phyloP scores from a whole-genome alignment of 1,284 basidiomycete species.

The Lignosus rhinocerotis region DNA sequence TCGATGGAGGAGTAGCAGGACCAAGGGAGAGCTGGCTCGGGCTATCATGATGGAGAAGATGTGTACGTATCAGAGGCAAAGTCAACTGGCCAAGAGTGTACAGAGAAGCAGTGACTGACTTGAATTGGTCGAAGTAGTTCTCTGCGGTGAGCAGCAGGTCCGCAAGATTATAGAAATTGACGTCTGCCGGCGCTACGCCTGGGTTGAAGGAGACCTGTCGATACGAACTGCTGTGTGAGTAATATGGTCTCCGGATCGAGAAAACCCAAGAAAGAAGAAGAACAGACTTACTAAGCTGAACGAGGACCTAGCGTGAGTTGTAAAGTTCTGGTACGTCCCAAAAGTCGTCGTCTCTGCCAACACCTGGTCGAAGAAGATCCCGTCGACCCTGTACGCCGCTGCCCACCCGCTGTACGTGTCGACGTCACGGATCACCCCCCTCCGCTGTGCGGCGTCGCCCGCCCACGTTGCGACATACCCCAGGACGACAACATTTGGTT shows the following conservation, averaged over 20 bases:
- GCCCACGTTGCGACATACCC: conserved; percentile 38
- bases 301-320: conserved; percentile 8
- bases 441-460: conserved; percentile 18
- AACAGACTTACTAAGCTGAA: conserved; percentile 18
- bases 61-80: no score
- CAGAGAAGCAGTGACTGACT: conserved; percentile 7
- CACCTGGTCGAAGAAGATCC: conserved; percentile 43
- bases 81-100: background rate
- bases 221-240: background rate
- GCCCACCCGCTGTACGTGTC: conserved; percentile 37
- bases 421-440: conserved; percentile 32
- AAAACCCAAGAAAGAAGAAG: background rate
- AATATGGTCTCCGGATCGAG: background rate
- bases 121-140: conserved; percentile 27
- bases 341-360: conserved; percentile 17
- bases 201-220: conserved; percentile 27
- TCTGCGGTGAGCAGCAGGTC: conserved; percentile 29
- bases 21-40: conserved; percentile 22
- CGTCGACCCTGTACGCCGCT: conserved; percentile 31
- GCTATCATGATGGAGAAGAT: conserved; percentile 1
- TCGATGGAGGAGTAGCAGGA: conserved; percentile 24
- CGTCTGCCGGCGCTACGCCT: conserved; percentile 16
- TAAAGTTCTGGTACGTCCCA: conserved; percentile 19
- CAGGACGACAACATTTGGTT: conserved; percentile 35
- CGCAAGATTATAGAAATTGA: conserved; percentile 25